Base-by-base conservation (phyloP, 2,329 filamentous ascomycete genomes). In the Colletotrichum spinosum region DNA sequence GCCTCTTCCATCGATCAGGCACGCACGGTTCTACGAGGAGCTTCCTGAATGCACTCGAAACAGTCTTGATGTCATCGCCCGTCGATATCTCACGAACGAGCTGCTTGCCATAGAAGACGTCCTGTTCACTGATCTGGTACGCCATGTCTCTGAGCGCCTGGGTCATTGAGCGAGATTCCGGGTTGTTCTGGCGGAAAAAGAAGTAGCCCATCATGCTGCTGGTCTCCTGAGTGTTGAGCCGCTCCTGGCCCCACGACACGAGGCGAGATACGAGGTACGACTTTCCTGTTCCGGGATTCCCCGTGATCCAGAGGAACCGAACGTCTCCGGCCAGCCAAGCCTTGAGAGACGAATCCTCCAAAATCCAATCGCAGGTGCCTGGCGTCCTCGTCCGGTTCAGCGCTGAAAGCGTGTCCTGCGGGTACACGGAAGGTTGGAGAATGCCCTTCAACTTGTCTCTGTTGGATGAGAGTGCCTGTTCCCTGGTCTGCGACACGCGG, bases 151-250 rank as follows among this genome's bases (percentile, higher is more conserved):
- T 75, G 6, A 84, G 73, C 1, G 80, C 81, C 57, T 82, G 80
- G 9, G 80, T 74, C 8, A 83, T 75, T 5, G 80, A 82, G 46
- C 80, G 72, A 0, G 81, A 82, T 41, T 81, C 76, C 1, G 81
- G 80, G 57, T 81, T 80, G 64, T 81, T 81, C 55, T 82, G 79
- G 34, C 81, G 78, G 70, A 84, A 83, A 70, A 82, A 84, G 59
- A 83, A 83, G 70, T 83, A 84, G 1, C 74, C 82, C n/a, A 78
- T 69, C 10, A 76, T 71, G 12, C 38, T 52, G 10, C 61, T 67
- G 2, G 68, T 46, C 7, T 67, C 57, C 37, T 69, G 49, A 12
- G 69, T 56, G 15, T 64, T 63, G n/a, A 74, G 72, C 34, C 75
- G 73, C n/a, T 76, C 74, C 4, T 69, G 71, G n/a, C 69, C 72